phyloP scores from a whole-genome alignment of 192 early-diverging fungal species.

The Podila epicladia region DNA sequence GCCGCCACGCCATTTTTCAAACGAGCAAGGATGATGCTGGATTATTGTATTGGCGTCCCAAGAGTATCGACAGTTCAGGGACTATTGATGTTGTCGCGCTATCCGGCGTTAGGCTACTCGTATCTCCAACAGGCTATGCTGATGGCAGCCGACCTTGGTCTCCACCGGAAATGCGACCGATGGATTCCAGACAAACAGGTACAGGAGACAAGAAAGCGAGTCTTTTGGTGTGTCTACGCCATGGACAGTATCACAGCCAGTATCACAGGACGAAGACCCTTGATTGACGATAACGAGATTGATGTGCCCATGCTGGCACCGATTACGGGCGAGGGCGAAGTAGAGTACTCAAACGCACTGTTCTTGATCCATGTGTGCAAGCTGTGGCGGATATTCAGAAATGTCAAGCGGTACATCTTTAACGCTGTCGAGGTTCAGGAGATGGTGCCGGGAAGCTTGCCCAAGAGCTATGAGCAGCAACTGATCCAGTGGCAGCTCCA shows the following conservation, averaged over 20 bases:
- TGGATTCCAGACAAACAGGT: constrained; percentile 42
- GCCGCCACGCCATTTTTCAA: constrained; percentile 60
- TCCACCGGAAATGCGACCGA: constrained; percentile 47
- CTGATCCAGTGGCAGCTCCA: constrained; percentile 47
- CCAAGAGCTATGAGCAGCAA: constrained; percentile 42
- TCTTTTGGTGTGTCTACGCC: constrained; percentile 46
- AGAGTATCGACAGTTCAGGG: constrained; percentile 46
- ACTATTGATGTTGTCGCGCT: constrained; percentile 23
- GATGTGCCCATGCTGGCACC: constrained; percentile 30
- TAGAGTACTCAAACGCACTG: constrained; percentile 37
- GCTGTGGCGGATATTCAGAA: constrained; percentile 36
- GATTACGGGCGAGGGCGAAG: constrained; percentile 22
- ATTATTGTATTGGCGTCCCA: constrained; percentile 41
- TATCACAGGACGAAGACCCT: constrained; percentile 32
- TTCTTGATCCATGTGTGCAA: constrained; percentile 36
- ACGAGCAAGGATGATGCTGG: constrained; percentile 48
- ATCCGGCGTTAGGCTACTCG: constrained; percentile 26
- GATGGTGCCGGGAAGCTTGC: constrained; percentile 43
- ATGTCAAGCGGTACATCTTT: constrained; percentile 46
- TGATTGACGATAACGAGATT: constrained; percentile 36
- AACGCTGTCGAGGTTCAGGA: constrained; percentile 32
- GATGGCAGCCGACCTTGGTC: constrained; percentile 36
- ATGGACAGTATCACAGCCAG: constrained; percentile 25
- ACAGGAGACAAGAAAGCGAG: constrained; percentile 38
- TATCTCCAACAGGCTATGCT: constrained; percentile 35